Conservation (phyloP, 441 rosid genomes). For the Bruguiera hainesii region DNA sequence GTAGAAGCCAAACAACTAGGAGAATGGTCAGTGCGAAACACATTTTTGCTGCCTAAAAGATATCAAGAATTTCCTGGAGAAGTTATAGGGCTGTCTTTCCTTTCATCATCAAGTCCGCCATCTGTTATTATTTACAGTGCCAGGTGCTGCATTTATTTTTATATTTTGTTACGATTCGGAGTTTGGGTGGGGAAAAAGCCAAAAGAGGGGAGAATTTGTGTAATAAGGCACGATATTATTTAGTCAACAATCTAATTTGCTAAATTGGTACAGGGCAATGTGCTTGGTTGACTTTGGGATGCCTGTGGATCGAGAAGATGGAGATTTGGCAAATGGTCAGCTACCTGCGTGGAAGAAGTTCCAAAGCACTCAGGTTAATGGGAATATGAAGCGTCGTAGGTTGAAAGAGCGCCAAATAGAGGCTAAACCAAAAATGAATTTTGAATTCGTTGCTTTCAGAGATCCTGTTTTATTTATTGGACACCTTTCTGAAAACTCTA, state of each 20-base stretch:
- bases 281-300: slow-evolving; percentile 77
- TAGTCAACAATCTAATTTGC: neutral
- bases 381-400: slow-evolving; percentile 55
- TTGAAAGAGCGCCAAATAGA: slow-evolving; percentile 45
- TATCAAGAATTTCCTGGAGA: slow-evolving; percentile 94
- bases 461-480: slow-evolving; percentile 82
- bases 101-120: slow-evolving; percentile 58
- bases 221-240: neutral
- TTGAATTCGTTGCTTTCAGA: slow-evolving; percentile 64
- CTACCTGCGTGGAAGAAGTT: slow-evolving; percentile 40
- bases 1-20: slow-evolving; percentile 87
- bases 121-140: slow-evolving; percentile 79
- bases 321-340: slow-evolving; percentile 36
- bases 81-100: slow-evolving; percentile 82
- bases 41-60: slow-evolving; percentile 59
- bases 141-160: slow-evolving; percentile 44
- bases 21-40: slow-evolving; percentile 69
- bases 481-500: slow-evolving; percentile 68
- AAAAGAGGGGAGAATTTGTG: neutral
- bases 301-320: slow-evolving; percentile 59
- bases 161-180: neutral
- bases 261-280: slow-evolving; percentile 54
- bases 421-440: slow-evolving; percentile 52
- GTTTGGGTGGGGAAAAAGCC: neutral
- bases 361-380: slow-evolving; percentile 35